Evolutionary conservation across 306 rosid genomes (phyloP).

Genomic region (Glycine latifolia): DNA sequence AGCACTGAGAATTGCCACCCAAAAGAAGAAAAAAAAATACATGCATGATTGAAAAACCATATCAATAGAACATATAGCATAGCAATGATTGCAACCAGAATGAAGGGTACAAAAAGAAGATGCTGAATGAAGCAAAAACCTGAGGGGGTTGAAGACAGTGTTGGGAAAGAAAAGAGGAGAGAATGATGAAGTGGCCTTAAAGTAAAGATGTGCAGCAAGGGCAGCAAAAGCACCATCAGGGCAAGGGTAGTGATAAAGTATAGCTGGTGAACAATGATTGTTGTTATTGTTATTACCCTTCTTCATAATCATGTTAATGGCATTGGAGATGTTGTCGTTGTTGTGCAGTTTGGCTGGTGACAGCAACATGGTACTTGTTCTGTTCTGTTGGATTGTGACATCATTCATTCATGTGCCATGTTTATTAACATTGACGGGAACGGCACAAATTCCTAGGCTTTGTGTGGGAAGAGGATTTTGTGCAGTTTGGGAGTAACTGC

Average conservation of each 20-base stretch:
- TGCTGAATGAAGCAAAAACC: conserved; percentile 31
- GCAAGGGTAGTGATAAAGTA: conserved; percentile 89
- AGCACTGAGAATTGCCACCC: conserved; percentile 43
- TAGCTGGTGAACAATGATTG: conserved; percentile 56
- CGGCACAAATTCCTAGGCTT: not conserved
- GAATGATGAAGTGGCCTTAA: conserved; percentile 60
- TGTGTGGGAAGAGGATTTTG: not conserved
- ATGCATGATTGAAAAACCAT: not conserved
- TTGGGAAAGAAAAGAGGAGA: conserved; percentile 77
- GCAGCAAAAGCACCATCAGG: conserved; percentile 95
- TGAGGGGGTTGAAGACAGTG: conserved; percentile 76
- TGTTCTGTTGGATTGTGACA: conserved; percentile 5
- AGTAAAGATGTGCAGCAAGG: conserved; percentile 86
- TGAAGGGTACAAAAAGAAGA: not conserved
- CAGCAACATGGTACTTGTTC: not conserved
- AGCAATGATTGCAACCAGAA: not conserved
- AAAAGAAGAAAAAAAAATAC: not conserved
- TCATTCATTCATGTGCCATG: not conserved
- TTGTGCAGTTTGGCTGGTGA: conserved; percentile 9
- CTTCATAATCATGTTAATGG: not conserved
- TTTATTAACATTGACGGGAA: no score
- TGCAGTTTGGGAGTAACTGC: not conserved
- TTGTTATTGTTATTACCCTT: not conserved
- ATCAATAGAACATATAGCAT: no score
- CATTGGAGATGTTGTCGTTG: not conserved